These are phyloP conservation scores for Sparassis latifolia DNA, from an alignment of 1,284 basidiomycete species.

Conservation along the genomic window DNA sequence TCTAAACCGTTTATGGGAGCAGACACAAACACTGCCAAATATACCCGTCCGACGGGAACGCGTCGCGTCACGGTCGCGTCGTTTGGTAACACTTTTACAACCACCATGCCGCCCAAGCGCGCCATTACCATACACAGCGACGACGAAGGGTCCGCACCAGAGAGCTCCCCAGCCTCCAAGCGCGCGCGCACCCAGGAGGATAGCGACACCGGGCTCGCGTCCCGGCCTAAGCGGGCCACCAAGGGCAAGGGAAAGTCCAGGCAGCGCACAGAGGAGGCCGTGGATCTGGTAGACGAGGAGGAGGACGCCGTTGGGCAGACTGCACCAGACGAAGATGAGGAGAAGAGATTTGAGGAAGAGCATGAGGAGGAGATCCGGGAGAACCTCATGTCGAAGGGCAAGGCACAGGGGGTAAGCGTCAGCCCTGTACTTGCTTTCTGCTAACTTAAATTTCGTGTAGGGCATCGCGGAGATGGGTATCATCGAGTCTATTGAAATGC, in stretches of 20 bases:
- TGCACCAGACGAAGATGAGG: conserved; percentile 40
- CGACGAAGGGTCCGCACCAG: conserved; percentile 23
- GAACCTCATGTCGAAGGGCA: conserved; percentile 46
- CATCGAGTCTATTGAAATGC: conserved; percentile 81
- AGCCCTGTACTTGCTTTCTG: neutral
- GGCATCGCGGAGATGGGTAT: conserved; percentile 79
- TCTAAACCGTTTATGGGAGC: too few relatives aligned
- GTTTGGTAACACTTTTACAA: neutral
- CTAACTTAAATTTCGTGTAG: conserved; percentile 29
- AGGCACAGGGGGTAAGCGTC: conserved; percentile 48
- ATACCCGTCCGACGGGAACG: conserved; percentile 4
- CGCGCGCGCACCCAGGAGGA: conserved; percentile 35
- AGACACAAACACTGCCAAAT: too few relatives aligned
- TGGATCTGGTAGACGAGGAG: conserved; percentile 28
- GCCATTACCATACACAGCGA: conserved; percentile 28
- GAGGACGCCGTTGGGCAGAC: conserved; percentile 27
- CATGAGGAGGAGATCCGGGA: conserved; percentile 50
- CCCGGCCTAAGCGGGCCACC: conserved; percentile 13
- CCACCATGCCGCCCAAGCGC: conserved; percentile 33
- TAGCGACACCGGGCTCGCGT: conserved; percentile 29
- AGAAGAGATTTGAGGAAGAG: conserved; percentile 54
- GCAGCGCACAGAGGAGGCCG: conserved; percentile 22
- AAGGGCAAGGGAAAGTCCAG: conserved; percentile 32
- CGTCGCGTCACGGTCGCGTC: conserved; percentile 18
- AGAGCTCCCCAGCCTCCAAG: conserved; percentile 29